Evolutionary conservation across 1,284 basidiomycete genomes (phyloP), one percentile per base, ranked within the genome.

Genomic region (Phylloporus sp.): DNA sequence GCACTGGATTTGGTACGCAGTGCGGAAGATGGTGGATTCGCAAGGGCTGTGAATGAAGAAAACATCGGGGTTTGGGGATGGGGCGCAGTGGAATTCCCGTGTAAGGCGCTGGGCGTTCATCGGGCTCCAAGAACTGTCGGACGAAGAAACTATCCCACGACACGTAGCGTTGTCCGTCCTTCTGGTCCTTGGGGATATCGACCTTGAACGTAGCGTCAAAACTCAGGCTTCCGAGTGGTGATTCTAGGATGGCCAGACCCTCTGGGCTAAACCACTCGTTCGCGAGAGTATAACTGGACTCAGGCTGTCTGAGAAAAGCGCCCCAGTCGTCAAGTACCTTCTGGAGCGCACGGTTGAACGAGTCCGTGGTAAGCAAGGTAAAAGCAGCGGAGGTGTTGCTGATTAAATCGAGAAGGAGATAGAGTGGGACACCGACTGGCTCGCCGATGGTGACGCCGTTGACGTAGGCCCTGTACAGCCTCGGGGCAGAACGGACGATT

Each of bases 11-110:
- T 82, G 69, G 5, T 56, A 32, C 1, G 75, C 76, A 23, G 81
- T 77, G 66, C 80, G 80, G 72, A 85, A 83, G 20, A 82, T 70
- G 47, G 77, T 81, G 43, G 82, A 83, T 73, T 88, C 86, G 79
- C 86, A 88, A 4, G 82, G 78, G 71, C 80, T 84, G n/a, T 58
- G 32, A n/a, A 58, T 52, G 2, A 52, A 39, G 23, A n/a, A 19
- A 25, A 23, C 12, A n/a, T n/a, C 56, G 19, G 62, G 27, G 41
- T 20, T 15, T 17, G 25, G 0, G n/a, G 86, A n/a, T n/a, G n/a
- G n/a, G n/a, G n/a, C n/a, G n/a, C n/a, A n/a, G n/a, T n/a, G n/a
- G n/a, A n/a, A n/a, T n/a, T n/a, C n/a, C n/a, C n/a, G n/a, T n/a
- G n/a, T n/a, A n/a, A n/a, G n/a, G n/a, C n/a, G n/a, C 57, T 4